These are phyloP conservation scores for Trypanosoma conorhini DNA, from an alignment of 208 protist genomes.

Conservation along the genomic window DNA sequence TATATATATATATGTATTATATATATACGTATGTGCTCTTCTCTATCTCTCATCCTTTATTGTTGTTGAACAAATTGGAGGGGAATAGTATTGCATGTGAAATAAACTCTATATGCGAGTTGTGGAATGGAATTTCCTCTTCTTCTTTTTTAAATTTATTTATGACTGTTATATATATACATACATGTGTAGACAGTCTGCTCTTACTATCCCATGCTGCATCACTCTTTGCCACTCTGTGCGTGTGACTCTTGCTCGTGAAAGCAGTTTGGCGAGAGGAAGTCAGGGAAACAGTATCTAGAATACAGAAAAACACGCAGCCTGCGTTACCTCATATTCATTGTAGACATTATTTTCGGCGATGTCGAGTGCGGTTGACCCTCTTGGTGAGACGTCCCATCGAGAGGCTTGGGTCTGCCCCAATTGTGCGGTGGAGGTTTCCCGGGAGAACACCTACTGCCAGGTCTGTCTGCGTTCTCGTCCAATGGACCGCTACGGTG, in stretches of 20 bases:
- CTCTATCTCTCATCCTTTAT: background rate
- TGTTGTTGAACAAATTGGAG: background rate
- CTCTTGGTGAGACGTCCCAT: slow-evolving; percentile 10
- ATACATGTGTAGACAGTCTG: too few relatives aligned
- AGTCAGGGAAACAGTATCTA: background rate
- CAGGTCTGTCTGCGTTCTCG: slow-evolving; percentile 64
- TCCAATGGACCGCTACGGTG: slow-evolving; percentile 63
- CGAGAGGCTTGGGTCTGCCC: slow-evolving; percentile 54
- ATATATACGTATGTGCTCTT: slow-evolving; percentile 3
- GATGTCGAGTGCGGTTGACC: slow-evolving; percentile 9
- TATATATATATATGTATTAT: background rate
- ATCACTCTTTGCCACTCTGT: background rate
- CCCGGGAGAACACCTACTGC: slow-evolving; percentile 55
- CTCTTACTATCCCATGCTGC: too few relatives aligned
- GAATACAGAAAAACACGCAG: background rate
- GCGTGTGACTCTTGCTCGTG: background rate
- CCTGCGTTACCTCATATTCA: background rate
- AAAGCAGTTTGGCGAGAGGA: background rate
- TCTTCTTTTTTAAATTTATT: background rate
- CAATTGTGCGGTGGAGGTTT: slow-evolving; percentile 55
- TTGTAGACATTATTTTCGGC: background rate
- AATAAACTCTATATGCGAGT: too few relatives aligned
- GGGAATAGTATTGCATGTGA: too few relatives aligned
- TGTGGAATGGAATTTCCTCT: background rate
- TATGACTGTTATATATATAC: too few relatives aligned